phyloP scores from a whole-genome alignment of 164 flowering plant genomes.

The Houttuynia cordata region DNA sequence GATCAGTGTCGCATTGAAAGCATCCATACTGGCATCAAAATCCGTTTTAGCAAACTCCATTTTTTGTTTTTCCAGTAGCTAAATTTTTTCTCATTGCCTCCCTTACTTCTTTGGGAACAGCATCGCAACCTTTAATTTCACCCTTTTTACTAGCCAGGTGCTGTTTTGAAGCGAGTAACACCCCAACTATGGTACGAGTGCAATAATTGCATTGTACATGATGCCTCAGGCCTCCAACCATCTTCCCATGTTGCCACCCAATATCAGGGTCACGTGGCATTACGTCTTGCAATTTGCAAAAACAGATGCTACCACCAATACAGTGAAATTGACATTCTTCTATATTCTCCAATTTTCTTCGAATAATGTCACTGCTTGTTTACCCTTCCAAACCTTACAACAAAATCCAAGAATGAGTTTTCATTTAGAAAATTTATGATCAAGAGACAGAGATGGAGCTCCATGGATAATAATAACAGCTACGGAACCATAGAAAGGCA shows the following conservation, averaged over 20 bases:
- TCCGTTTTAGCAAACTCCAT: constrained; percentile 13
- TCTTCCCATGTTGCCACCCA: constrained; percentile 29
- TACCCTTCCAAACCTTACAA: too few relatives aligned
- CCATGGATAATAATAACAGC: too few relatives aligned
- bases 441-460: too few relatives aligned
- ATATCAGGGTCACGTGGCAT: constrained; percentile 31
- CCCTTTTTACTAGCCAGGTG: constrained; percentile 25
- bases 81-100: constrained; percentile 20
- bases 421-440: too few relatives aligned
- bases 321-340: too few relatives aligned
- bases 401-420: too few relatives aligned
- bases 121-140: constrained; percentile 27
- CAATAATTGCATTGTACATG: constrained; percentile 28
- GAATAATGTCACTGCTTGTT: too few relatives aligned
- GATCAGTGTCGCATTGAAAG: constrained; percentile 7
- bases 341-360: too few relatives aligned
- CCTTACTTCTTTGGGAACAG: constrained; percentile 24
- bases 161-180: constrained; percentile 28
- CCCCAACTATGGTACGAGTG: constrained; percentile 27
- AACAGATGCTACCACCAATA: too few relatives aligned
- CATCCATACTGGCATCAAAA: constrained; percentile 7
- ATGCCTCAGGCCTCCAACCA: constrained; percentile 30
- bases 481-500: too few relatives aligned
- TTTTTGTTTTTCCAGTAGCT: constrained; percentile 14
- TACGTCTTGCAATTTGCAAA: background rate